Percentiles rank a stretch among this genome's conserved stretches.
phyloP scores from a whole-genome alignment of 352 stramenopile genomes.

The Globisporangium perplexum region DNA sequence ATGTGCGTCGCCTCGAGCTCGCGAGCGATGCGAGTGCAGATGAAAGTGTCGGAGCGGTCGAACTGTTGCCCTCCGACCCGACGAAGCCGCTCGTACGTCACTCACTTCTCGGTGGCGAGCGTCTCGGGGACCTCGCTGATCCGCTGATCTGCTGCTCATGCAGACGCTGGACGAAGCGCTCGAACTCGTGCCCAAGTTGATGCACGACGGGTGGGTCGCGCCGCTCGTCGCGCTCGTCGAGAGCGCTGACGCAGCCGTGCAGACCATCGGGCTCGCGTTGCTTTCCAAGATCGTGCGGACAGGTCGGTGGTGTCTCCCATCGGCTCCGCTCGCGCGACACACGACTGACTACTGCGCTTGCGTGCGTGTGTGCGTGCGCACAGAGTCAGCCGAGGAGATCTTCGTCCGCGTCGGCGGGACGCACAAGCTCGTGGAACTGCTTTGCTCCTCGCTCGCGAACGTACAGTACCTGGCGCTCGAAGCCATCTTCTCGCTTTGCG shows the following conservation, averaged over 20 bases:
- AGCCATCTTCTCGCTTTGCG: conserved; percentile 45
- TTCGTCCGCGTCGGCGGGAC: conserved; percentile 48
- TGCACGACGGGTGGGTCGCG: conserved; percentile 62
- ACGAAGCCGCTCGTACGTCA: conserved; percentile 19
- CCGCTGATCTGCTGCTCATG: background rate
- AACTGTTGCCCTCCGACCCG: background rate
- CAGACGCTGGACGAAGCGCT: conserved; percentile 46
- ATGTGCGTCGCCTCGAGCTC: background rate
- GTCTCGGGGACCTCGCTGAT: background rate
- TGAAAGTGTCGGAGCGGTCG: no score
- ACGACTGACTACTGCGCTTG: background rate
- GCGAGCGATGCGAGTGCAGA: background rate
- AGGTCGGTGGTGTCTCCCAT: conserved; percentile 17
- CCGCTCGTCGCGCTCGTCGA: conserved; percentile 52
- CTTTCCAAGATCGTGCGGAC: conserved; percentile 39
- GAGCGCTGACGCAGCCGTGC: conserved; percentile 40
- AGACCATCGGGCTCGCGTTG: conserved; percentile 41
- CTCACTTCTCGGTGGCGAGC: no score
- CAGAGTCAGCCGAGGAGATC: conserved; percentile 37
- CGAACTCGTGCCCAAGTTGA: conserved; percentile 36
- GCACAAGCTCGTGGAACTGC: conserved; percentile 35
- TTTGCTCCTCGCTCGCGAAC: conserved; percentile 26
- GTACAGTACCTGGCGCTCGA: conserved; percentile 37
- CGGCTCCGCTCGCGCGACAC: background rate
- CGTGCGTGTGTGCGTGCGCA: background rate